Conservation (phyloP, 2,329 filamentous ascomycete species). For the Zymoseptoria crescenta region DNA sequence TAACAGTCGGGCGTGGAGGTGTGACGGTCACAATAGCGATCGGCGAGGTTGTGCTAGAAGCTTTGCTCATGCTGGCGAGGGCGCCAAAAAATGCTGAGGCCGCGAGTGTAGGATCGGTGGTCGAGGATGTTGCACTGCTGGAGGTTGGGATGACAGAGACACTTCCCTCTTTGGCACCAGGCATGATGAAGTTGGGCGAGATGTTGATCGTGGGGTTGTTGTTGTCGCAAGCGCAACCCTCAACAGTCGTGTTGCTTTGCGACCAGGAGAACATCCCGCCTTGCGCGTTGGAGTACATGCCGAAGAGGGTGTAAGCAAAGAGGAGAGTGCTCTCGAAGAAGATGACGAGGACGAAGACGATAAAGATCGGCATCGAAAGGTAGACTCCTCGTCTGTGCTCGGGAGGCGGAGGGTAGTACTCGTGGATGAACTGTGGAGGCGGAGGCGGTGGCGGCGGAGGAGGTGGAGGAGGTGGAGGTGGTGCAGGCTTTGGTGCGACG, state of each 20-base stretch:
- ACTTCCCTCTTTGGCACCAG: constrained; percentile 7
- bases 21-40: constrained; percentile 9
- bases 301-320: constrained; percentile 33
- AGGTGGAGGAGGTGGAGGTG: constrained; percentile 9
- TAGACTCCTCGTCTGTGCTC: constrained; percentile 25
- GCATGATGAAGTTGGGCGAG: constrained; percentile 28
- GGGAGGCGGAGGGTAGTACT: constrained; percentile 22
- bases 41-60: background rate
- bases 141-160: constrained; percentile 1
- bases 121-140: constrained; percentile 3
- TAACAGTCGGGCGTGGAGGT: constrained; percentile 14
- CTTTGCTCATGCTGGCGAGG: constrained; percentile 7
- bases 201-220: constrained; percentile 25
- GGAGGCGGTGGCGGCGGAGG: constrained; percentile 14
- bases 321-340: constrained; percentile 30
- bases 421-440: constrained; percentile 12
- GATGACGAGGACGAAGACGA: constrained; percentile 26
- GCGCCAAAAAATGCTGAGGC: constrained; percentile 17
- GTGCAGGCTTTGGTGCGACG: constrained; percentile 1
- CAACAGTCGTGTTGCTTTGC: constrained; percentile 6
- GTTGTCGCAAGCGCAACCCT: constrained; percentile 12
- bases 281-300: constrained; percentile 30
- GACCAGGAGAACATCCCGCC: constrained; percentile 20
- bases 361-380: constrained; percentile 27
- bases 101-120: constrained; percentile 5